Base-by-base conservation (phyloP, 768 basidiomycete genomes). In the Tricholoma matsutake region DNA sequence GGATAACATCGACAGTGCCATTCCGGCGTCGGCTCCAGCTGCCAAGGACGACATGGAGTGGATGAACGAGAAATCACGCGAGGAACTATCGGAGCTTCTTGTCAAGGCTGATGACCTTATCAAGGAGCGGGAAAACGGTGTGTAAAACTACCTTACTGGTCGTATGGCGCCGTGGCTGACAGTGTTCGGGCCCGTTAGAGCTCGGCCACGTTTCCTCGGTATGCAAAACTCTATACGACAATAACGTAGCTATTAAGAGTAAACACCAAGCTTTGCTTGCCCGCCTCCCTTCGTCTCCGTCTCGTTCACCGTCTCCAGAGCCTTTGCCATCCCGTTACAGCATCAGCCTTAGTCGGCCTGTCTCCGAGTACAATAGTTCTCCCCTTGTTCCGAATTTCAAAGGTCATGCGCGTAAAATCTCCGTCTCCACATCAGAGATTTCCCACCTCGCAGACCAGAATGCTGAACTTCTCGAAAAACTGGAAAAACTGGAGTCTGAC, bases 361-460 rank as follows among this genome's bases (percentile, higher is more conserved):
- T 64, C 45, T 65, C 68, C 28, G 68, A 67, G 55, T 65, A 62
- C 47, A 63, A 63, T 45, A 58, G 61, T 25, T 65, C 64, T 41
- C 66, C 68, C 16, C 34, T 64, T 11, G 54, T 63, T 9, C 56
- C 72, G 29, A 60, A 71, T 39, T 67, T 69, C 56, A 67, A 67
- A 53, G 67, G 71, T 18, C 78, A 75, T 64, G 63, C 75, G 1
- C 79, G 81, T 35, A 80, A 83, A 54, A 80, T 89, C 47, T 86
- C 89, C 49, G 82, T 90, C 58, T 85, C 87, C 3, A 85, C 86
- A 1, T 75, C 81, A 14, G 91, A 92, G 60, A 79, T 94, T 28
- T 83, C 86, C 2, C 77, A 83, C 6, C 83, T 94, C 45, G 83
- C 89, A 0, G 89, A 92, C 67, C 92, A 95, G 73, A 95, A 95